phyloP scores from a whole-genome alignment of 2,329 filamentous ascomycete genomes.

The Golovinomyces cichoracearum region DNA sequence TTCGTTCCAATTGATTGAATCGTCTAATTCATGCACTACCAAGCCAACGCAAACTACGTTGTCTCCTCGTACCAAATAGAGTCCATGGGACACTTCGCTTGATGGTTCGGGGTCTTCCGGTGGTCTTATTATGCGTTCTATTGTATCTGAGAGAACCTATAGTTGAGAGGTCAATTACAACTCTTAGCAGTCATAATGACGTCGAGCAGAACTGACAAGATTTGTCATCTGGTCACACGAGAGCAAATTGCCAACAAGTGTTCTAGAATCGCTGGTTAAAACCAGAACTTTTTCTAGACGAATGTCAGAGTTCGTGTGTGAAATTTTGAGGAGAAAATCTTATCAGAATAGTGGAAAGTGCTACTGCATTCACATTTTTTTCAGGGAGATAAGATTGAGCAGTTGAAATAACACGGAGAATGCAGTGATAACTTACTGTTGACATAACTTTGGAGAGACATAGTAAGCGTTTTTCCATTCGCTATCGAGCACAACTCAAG shows the following conservation, averaged over 20 bases:
- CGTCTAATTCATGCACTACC: slow-evolving; percentile 71
- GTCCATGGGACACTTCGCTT: slow-evolving; percentile 53
- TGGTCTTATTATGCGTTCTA: slow-evolving; percentile 74
- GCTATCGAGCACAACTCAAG: no score
- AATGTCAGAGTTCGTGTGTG: slow-evolving; percentile 15
- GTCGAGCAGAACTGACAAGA: slow-evolving; percentile 33
- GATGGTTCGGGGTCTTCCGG: slow-evolving; percentile 62
- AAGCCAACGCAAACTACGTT: slow-evolving; percentile 78
- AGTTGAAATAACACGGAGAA: no score
- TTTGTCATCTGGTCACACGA: slow-evolving; percentile 85
- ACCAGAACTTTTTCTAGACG: slow-evolving; percentile 64
- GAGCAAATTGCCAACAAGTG: slow-evolving; percentile 54
- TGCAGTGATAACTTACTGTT: slow-evolving; percentile 27
- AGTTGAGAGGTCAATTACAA: no score
- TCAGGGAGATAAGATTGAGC: no score
- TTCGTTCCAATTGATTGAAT: slow-evolving; percentile 74
- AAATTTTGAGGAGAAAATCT: not conserved
- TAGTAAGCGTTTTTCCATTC: slow-evolving; percentile 10
- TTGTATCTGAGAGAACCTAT: slow-evolving; percentile 52
- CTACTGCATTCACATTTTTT: no score
- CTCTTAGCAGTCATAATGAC: no score
- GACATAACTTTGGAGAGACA: slow-evolving; percentile 28
- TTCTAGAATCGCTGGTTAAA: slow-evolving; percentile 77
- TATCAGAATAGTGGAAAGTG: not conserved
- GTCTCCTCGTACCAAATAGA: slow-evolving; percentile 83